Percentiles rank a stretch among this genome's conserved stretches.
Evolutionary conservation across 306 rosid genomes (phyloP).

Genomic region (Ormosia semicastrata): DNA sequence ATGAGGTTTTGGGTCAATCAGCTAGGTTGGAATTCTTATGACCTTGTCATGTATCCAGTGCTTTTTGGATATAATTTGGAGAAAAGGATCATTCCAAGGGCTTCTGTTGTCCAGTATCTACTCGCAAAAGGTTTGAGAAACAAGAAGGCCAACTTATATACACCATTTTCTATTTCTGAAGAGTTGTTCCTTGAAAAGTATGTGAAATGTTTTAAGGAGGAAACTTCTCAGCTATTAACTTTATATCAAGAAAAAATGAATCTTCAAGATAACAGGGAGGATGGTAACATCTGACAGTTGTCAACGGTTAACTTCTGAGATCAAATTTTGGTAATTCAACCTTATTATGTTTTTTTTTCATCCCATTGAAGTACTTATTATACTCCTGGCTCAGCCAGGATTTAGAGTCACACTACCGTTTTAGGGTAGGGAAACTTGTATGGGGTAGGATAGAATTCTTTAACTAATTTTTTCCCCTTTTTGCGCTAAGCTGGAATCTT

Average conservation of each 20-base stretch:
- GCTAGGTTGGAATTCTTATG: constrained; percentile 33
- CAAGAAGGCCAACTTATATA: not conserved
- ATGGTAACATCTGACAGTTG: not conserved
- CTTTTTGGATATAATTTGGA: constrained; percentile 48
- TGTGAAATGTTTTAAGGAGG: constrained; percentile 16
- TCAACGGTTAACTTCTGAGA: not conserved
- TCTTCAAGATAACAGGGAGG: not conserved
- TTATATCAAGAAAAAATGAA: constrained; percentile 18
- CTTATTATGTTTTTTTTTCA: not conserved
- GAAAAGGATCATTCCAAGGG: constrained; percentile 54
- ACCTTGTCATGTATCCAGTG: not conserved
- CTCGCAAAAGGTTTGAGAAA: constrained; percentile 33
- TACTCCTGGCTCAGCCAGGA: not conserved
- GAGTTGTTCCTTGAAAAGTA: constrained; percentile 25
- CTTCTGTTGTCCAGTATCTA: constrained; percentile 29
- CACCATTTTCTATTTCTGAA: not conserved
- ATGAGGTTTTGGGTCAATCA: constrained; percentile 45
- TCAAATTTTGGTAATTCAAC: not conserved
- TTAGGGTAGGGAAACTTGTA: too few species aligned
- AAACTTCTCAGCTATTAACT: not conserved
- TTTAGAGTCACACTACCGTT: too few species aligned
- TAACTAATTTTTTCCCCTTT: not conserved
- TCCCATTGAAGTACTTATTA: not conserved
- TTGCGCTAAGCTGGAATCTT: not conserved
- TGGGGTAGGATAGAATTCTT: too few species aligned